These are phyloP conservation scores for Salix udensis DNA, from an alignment of 345 rosid species.

Conservation along the genomic window DNA sequence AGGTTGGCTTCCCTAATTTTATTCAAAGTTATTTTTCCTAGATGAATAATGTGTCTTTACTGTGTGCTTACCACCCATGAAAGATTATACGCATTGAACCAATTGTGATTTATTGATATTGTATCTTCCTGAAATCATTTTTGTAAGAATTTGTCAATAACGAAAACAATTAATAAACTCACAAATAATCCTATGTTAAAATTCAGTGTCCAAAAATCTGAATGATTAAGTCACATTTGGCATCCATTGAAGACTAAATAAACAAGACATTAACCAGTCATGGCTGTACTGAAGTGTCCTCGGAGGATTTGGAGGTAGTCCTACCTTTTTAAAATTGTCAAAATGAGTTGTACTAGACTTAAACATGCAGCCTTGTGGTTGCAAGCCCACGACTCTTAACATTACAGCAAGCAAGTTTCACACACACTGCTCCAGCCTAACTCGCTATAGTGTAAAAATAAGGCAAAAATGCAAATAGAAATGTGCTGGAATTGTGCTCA, in stretches of 20 bases:
- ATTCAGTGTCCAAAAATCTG: neutral
- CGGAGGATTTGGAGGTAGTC: too few relatives aligned
- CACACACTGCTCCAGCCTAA: too few relatives aligned
- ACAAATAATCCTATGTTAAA: neutral
- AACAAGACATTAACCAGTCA: too few relatives aligned
- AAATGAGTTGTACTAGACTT: too few relatives aligned
- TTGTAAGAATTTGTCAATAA: conserved; percentile 9
- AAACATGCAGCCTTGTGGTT: too few relatives aligned
- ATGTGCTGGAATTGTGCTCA: neutral
- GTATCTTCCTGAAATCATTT: conserved; percentile 73
- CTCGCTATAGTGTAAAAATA: neutral
- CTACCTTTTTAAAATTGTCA: too few relatives aligned
- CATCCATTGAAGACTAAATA: neutral
- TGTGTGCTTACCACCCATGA: conserved; percentile 74
- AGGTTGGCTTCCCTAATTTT: neutral
- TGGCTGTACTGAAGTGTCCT: too few relatives aligned
- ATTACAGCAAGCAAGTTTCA: too few relatives aligned
- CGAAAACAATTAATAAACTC: neutral
- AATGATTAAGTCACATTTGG: neutral
- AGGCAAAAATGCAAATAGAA: neutral
- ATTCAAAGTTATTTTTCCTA: conserved; percentile 7
- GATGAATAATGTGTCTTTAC: conserved; percentile 6
- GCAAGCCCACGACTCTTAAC: too few relatives aligned
- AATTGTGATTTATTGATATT: conserved; percentile 88
- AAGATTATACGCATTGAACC: conserved; percentile 84